phyloP scores from a whole-genome alignment of 495 filamentous ascomycete genomes.

The Aspergillus heteromorphus region DNA sequence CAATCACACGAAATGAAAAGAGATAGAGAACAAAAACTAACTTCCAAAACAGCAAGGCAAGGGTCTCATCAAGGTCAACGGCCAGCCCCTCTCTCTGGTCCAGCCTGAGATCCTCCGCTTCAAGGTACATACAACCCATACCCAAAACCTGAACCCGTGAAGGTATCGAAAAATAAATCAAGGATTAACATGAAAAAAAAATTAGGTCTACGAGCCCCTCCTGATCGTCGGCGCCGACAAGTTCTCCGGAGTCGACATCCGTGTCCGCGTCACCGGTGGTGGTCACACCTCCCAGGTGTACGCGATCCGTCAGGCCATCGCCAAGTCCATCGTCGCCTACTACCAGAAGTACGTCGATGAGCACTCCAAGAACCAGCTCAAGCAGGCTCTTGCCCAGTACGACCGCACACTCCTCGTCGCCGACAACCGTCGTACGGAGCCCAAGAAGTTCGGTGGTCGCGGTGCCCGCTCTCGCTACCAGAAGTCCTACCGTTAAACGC shows the following conservation, averaged over 20 bases:
- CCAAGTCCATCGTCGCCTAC: conserved; percentile 97
- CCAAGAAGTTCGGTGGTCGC: conserved; percentile 82
- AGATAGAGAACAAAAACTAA: conserved; percentile 21
- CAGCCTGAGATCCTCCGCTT: conserved; percentile 96
- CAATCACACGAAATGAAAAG: conserved; percentile 13
- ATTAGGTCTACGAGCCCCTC: conserved; percentile 95
- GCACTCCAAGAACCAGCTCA: conserved; percentile 98
- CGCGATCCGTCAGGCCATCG: conserved; percentile 97
- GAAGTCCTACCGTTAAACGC: conserved; percentile 69
- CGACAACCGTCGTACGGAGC: conserved; percentile 91
- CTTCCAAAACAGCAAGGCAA: conserved; percentile 63
- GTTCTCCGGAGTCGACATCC: conserved; percentile 95
- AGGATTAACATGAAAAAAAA: too few species aligned
- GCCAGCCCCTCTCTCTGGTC: conserved; percentile 86
- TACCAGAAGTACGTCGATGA: conserved; percentile 99
- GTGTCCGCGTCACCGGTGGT: conserved; percentile 92
- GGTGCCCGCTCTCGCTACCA: conserved; percentile 96
- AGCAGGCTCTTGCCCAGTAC: conserved; percentile 89
- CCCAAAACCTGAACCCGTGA: too few species aligned
- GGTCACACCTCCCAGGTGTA: conserved; percentile 98
- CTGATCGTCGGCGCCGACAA: conserved; percentile 94
- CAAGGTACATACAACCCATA: conserved; percentile 56
- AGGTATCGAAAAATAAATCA: not conserved
- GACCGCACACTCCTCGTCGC: conserved; percentile 96
- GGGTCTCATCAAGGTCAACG: conserved; percentile 98